These are phyloP conservation scores for Wickerhamiella vanderwaltii DNA, from an alignment of 805 yeast species.

Conservation along the genomic window DNA sequence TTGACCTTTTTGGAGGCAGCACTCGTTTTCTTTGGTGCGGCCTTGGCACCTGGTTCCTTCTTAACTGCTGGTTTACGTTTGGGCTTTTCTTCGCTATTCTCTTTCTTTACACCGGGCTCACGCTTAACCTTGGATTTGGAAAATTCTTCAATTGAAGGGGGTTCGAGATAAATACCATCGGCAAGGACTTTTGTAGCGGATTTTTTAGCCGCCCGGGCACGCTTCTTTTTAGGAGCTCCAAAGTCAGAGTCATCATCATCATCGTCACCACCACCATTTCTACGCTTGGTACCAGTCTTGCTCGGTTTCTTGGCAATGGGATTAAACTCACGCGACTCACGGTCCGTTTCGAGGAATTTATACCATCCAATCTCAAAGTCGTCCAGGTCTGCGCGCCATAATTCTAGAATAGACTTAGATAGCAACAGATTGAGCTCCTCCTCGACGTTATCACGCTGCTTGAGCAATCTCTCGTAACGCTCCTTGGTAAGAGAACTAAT, in stretches of 20 bases:
- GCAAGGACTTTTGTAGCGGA: slow-evolving; percentile 8
- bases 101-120: slow-evolving; percentile 12
- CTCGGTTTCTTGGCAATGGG: slow-evolving; percentile 22
- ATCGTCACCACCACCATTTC: slow-evolving; percentile 20
- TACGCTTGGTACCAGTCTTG: slow-evolving; percentile 30
- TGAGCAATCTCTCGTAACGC: slow-evolving; percentile 66
- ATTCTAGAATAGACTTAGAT: slow-evolving; percentile 63
- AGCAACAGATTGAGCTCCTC: slow-evolving; percentile 54
- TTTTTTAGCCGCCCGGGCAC: slow-evolving; percentile 13
- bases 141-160: slow-evolving; percentile 20
- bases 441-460: slow-evolving; percentile 62
- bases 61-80: slow-evolving; percentile 7
- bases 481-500: slow-evolving; percentile 89
- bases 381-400: slow-evolving; percentile 79
- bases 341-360: slow-evolving; percentile 53
- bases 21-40: neutral
- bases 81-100: slow-evolving; percentile 7
- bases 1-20: slow-evolving; percentile 10
- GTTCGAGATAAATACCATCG: slow-evolving; percentile 14
- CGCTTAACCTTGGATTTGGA: slow-evolving; percentile 8
- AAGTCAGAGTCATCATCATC: slow-evolving; percentile 28
- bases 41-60: slow-evolving; percentile 9
- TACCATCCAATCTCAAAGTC: slow-evolving; percentile 57
- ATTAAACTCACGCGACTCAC: slow-evolving; percentile 41
- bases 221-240: slow-evolving; percentile 20